Percentiles rank a stretch among this genome's conserved stretches.
Conservation (phyloP, 2,329 filamentous ascomycete genomes). For the Coniochaeta sp. region DNA sequence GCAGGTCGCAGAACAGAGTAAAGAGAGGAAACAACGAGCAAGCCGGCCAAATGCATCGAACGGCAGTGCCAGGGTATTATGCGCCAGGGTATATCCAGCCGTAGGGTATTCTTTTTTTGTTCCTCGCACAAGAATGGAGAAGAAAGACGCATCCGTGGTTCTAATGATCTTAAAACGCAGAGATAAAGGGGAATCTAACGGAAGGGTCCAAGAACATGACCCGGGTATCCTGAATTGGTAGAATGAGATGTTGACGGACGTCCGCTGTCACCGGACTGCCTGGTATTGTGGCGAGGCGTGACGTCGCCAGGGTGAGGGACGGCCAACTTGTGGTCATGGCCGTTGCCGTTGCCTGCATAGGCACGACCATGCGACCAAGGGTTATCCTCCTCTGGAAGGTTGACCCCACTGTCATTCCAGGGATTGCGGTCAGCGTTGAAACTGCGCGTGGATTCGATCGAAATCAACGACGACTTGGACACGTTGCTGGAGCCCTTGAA, state of each 20-base stretch:
- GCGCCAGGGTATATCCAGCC: conserved; percentile 62
- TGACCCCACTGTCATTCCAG: conserved; percentile 97
- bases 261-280: conserved; percentile 83
- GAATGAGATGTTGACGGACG: conserved; percentile 93
- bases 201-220: conserved; percentile 73
- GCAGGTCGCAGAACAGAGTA: conserved; percentile 22
- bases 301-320: conserved; percentile 70
- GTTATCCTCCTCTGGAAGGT: conserved; percentile 84
- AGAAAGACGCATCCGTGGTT: conserved; percentile 21
- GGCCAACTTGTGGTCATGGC: conserved; percentile 55
- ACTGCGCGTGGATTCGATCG: conserved; percentile 90
- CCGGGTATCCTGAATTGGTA: conserved; percentile 92
- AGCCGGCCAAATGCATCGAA: conserved; percentile 41
- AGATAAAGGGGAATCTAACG: conserved; percentile 55
- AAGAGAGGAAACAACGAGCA: conserved; percentile 22
- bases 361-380: conserved; percentile 49
- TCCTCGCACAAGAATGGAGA: conserved; percentile 34
- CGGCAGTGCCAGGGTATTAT: conserved; percentile 44
- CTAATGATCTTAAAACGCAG: conserved; percentile 28
- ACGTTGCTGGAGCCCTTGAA: conserved; percentile 90
- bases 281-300: conserved; percentile 75
- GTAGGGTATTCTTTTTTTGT: conserved; percentile 38
- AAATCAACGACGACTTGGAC: conserved; percentile 92
- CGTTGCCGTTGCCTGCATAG: conserved; percentile 53
- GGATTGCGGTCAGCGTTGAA: conserved; percentile 87